Base-by-base conservation (phyloP, 2,329 filamentous ascomycete genomes). In the Phialemoniopsis sp. region DNA sequence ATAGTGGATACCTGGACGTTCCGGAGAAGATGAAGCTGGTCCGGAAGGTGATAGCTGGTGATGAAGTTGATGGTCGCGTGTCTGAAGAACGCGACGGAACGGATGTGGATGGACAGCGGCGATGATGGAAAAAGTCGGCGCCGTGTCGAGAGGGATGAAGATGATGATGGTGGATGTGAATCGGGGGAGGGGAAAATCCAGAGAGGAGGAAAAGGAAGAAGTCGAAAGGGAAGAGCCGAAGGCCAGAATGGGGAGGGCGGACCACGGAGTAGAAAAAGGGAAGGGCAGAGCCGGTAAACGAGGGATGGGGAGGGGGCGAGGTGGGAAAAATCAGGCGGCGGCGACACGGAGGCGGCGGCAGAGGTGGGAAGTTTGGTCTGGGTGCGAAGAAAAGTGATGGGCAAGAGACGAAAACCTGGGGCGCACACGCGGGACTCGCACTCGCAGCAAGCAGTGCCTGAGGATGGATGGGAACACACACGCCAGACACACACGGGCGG, bases 211-310 rank as follows among this genome's bases (percentile, higher is more conserved):
- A 15, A 37, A 28, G 33, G 33, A 15, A 16, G 31, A 32, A 15
- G 29, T 14, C 32, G 37, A 33, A 34, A 37, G 29, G 38, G 34
- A 36, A 35, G 29, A 35, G 29, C 29, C 29, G 13, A 9, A 18
- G 39, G 14, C 32, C 36, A 36, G 42, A 40, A 38, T 36, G 45
- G 37, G 44, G 46, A 45, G 43, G 43, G 43, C 44, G 42, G 47
- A 47, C 42, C 40, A 48, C 46, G 46, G 47, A 45, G 43, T 42
- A 38, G 32, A 19, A 38, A 39, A 26, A 26, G 21, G 41, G 40
- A 44, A 41, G 32, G 38, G 34, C 14, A 36, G 33, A 14, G 16
- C 13, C 33, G 31, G n/a, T 13, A 32, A 38, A 36, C 39, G 37
- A 38, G 28, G 32, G 34, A 36, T 30, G 34, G 37, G 37, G 31